phyloP scores from a whole-genome alignment of 2,329 filamentous ascomycete genomes.

The Penicillium sp. region DNA sequence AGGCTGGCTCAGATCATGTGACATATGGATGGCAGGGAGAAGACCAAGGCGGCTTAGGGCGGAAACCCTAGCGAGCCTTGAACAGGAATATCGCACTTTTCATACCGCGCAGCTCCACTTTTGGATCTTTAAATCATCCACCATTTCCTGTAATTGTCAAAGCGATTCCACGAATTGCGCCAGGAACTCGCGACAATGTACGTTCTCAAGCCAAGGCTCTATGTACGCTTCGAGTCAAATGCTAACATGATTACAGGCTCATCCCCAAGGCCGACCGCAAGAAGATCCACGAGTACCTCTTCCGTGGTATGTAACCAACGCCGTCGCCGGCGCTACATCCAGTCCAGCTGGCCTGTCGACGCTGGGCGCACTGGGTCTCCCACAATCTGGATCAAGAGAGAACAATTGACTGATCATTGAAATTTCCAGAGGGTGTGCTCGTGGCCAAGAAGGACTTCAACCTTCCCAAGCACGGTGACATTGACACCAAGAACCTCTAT shows the following conservation, averaged over 20 bases:
- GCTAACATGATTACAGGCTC: slow-evolving; percentile 57
- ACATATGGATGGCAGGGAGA: background rate
- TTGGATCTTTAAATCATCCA: slow-evolving; percentile 34
- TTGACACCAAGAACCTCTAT: slow-evolving; percentile 99
- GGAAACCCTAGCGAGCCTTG: slow-evolving; percentile 24
- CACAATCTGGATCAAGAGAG: background rate
- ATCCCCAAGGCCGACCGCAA: slow-evolving; percentile 99
- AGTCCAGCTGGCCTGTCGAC: slow-evolving; percentile 12
- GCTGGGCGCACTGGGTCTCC: slow-evolving; percentile 1
- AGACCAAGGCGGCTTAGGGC: slow-evolving; percentile 23
- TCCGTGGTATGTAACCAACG: slow-evolving; percentile 61
- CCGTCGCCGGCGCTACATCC: slow-evolving; percentile 11
- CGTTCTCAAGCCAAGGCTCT: slow-evolving; percentile 12
- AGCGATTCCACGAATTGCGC: slow-evolving; percentile 50
- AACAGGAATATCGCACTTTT: slow-evolving; percentile 35
- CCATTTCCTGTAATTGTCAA: slow-evolving; percentile 39
- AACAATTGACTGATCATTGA: slow-evolving; percentile 10
- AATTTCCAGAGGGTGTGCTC: slow-evolving; percentile 63
- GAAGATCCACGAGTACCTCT: slow-evolving; percentile 99
- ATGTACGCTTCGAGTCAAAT: background rate
- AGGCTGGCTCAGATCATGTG: background rate
- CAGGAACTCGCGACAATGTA: slow-evolving; percentile 52
- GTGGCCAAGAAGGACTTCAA: slow-evolving; percentile 99
- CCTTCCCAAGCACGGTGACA: slow-evolving; percentile 93
- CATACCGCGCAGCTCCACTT: slow-evolving; percentile 29